Conservation (phyloP, 1,139 yeast genomes). For the Debaryomyces nepalensis region DNA sequence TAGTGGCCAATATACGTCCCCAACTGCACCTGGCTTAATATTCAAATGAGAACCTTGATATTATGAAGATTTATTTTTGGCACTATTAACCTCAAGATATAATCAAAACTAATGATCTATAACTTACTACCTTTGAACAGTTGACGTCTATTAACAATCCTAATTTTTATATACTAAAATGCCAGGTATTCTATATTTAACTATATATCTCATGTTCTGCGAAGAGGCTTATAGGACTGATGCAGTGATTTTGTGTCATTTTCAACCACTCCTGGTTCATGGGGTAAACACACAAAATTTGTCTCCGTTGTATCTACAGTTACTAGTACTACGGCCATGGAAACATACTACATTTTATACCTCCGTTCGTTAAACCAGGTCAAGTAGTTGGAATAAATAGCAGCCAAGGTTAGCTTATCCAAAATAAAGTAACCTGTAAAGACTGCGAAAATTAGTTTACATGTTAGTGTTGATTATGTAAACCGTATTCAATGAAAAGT, state of each 20-base stretch:
- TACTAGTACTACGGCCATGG: not conserved
- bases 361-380: too few species aligned
- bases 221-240: constrained; percentile 3
- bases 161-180: not conserved
- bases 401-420: too few species aligned
- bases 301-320: not conserved
- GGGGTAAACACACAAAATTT: too few species aligned
- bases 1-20: constrained; percentile 7
- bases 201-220: not conserved
- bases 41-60: not conserved
- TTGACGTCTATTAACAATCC: not conserved
- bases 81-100: too few species aligned
- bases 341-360: not conserved
- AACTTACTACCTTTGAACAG: too few species aligned
- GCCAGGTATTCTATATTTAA: not conserved
- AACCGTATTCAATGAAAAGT: not conserved
- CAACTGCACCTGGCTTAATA: not conserved
- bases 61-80: too few species aligned
- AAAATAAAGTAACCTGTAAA: constrained; percentile 6
- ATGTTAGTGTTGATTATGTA: not conserved
- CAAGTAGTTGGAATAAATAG: too few species aligned
- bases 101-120: too few species aligned
- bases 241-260: not conserved
- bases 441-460: not conserved
- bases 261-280: not conserved